Conservation (phyloP, 1,284 basidiomycete species). For the Cutaneotrichosporon sp. region DNA sequence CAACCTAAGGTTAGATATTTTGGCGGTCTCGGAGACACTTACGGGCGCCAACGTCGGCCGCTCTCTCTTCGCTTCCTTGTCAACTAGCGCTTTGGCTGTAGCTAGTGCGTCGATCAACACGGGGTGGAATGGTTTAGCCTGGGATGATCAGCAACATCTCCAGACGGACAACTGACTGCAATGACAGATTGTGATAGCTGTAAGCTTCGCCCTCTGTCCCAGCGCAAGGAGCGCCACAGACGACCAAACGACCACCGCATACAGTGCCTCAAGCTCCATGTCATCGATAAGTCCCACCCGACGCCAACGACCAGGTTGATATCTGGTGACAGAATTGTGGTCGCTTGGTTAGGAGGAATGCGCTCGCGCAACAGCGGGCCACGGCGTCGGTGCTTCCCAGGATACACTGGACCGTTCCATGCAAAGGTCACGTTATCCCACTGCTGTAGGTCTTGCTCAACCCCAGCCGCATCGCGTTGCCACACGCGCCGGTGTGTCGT, state of each 20-base stretch:
- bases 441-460: neutral
- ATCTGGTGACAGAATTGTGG: slow-evolving; percentile 26
- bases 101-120: slow-evolving; percentile 32
- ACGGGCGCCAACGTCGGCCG: neutral
- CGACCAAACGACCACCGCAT: slow-evolving; percentile 4
- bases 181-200: slow-evolving; percentile 31
- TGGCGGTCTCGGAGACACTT: neutral
- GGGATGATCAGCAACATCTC: slow-evolving; percentile 1
- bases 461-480: slow-evolving; percentile 2
- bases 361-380: neutral
- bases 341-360: slow-evolving; percentile 12
- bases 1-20: slow-evolving; percentile 13
- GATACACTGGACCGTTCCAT: neutral
- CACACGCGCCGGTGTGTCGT: slow-evolving; percentile 12
- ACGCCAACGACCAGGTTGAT: slow-evolving; percentile 32
- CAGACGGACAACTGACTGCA: slow-evolving; percentile 15
- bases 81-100: slow-evolving; percentile 15
- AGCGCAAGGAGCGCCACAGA: neutral
- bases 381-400: neutral
- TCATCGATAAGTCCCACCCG: slow-evolving; percentile 29
- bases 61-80: neutral
- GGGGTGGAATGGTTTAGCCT: slow-evolving; percentile 32
- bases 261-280: slow-evolving; percentile 8
- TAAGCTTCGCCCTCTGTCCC: slow-evolving; percentile 12
- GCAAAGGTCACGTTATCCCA: neutral